phyloP scores from a whole-genome alignment of 306 rosid genomes.

The Hylodesmum podocarpum region DNA sequence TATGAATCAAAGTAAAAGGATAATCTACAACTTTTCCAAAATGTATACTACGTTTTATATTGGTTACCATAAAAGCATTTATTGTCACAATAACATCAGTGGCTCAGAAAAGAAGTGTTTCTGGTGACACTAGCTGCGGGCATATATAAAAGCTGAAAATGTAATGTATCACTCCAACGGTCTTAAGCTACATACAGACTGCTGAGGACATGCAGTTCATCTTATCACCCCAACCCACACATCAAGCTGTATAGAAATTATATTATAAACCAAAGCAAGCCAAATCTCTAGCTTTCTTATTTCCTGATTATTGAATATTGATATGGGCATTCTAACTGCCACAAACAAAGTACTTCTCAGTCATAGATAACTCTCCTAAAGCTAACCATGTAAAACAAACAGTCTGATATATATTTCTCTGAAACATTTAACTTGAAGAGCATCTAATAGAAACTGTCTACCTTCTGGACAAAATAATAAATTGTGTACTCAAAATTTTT shows the following conservation, averaged over 20 bases:
- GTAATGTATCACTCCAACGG: neutral
- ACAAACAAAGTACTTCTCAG: neutral
- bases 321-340: neutral
- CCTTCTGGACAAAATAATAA: neutral
- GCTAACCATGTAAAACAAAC: neutral
- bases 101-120: neutral
- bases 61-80: neutral
- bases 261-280: neutral
- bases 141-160: neutral
- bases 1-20: conserved; percentile 6
- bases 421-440: neutral
- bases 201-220: neutral
- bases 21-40: neutral
- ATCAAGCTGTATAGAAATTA: neutral
- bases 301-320: neutral
- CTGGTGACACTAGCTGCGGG: neutral
- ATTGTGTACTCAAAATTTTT: neutral
- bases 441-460: neutral
- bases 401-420: neutral
- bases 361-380: neutral
- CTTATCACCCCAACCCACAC: neutral
- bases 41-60: neutral
- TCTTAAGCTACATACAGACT: neutral
- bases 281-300: neutral
- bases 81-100: neutral